phyloP scores from a whole-genome alignment of 148 eudicot genomes.

The Polygonum aviculare region DNA sequence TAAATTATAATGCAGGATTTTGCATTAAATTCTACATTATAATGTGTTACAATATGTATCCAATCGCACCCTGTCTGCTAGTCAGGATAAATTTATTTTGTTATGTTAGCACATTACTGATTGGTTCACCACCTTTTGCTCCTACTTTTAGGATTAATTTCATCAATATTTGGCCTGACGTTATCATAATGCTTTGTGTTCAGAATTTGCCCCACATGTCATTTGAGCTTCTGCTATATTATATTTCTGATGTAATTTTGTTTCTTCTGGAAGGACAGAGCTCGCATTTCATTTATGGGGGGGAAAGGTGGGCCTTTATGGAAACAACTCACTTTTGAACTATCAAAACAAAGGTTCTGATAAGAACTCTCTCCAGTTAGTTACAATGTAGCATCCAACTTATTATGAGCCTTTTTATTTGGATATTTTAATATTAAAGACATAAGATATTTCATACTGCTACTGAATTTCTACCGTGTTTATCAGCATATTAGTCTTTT shows the following conservation, averaged over 20 bases:
- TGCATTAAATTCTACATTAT: too few species aligned
- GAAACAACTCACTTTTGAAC: conserved; percentile 76
- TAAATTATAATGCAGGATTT: too few species aligned
- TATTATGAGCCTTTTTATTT: background rate
- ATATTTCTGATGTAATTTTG: background rate
- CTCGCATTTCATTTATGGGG: conserved; percentile 96
- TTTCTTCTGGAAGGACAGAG: conserved; percentile 50
- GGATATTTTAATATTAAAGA: background rate
- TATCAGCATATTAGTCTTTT: background rate
- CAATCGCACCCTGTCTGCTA: background rate
- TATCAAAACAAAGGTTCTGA: conserved; percentile 60
- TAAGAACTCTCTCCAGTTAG: background rate
- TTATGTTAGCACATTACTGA: background rate
- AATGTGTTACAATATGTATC: too few species aligned
- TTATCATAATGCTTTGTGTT: background rate
- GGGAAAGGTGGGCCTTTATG: conserved; percentile 81
- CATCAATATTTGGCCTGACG: background rate
- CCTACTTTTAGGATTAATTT: background rate
- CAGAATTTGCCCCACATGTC: background rate
- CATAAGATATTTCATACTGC: background rate
- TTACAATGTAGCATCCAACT: background rate
- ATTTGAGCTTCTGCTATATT: background rate
- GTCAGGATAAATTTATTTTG: conserved; percentile 11
- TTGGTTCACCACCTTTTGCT: background rate
- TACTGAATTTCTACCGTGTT: background rate